phyloP scores from a whole-genome alignment of 225 moss, liverwort and hornwort genomes.

The Sphagnum tenellum region DNA sequence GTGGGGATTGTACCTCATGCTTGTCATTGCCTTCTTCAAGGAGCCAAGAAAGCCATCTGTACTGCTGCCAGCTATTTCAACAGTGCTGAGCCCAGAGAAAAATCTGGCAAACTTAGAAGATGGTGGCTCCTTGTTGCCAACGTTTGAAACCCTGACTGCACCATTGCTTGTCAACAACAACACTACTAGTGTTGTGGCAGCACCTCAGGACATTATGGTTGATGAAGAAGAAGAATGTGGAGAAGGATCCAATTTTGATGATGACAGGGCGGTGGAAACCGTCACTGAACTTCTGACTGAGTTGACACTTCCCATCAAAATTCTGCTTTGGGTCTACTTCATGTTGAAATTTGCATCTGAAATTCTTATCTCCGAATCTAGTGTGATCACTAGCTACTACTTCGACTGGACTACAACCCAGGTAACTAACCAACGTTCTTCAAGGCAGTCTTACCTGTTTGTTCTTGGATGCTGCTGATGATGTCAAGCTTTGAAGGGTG shows the following conservation, averaged over 20 bases:
- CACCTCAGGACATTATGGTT: neutral
- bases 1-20: slow-evolving; percentile 53
- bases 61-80: slow-evolving; percentile 8
- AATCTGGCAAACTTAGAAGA: slow-evolving; percentile 13
- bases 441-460: neutral
- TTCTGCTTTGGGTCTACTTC: slow-evolving; percentile 84
- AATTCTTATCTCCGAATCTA: slow-evolving; percentile 85
- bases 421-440: slow-evolving; percentile 6
- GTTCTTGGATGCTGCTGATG: neutral
- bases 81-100: slow-evolving; percentile 4
- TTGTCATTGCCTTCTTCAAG: slow-evolving; percentile 56
- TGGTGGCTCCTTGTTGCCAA: neutral
- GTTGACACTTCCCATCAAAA: slow-evolving; percentile 42
- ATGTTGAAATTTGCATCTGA: slow-evolving; percentile 92
- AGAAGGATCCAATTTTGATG: slow-evolving; percentile 23
- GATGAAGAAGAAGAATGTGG: slow-evolving; percentile 17
- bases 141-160: slow-evolving; percentile 3
- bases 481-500: no score
- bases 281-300: slow-evolving; percentile 49
- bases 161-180: slow-evolving; percentile 18
- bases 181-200: no score
- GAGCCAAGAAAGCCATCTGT: slow-evolving; percentile 37
- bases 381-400: slow-evolving; percentile 69
- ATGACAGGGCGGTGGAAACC: slow-evolving; percentile 37
- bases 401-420: slow-evolving; percentile 65